Conservation (phyloP, 257 asterid species). For the Nicotiana sylvestris region DNA sequence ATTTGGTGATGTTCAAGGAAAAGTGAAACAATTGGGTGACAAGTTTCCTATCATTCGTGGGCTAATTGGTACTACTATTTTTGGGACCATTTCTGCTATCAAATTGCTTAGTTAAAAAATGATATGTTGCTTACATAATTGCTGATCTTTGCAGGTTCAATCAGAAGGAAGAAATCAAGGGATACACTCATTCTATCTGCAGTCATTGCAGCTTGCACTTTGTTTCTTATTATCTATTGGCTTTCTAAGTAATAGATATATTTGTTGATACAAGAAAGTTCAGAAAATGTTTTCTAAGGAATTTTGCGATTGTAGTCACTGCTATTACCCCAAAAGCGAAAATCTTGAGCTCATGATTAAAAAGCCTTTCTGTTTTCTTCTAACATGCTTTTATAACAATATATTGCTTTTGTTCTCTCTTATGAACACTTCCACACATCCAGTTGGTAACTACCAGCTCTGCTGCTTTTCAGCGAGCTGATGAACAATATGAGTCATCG, state of each 20-base stretch:
- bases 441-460: background rate
- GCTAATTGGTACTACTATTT: conserved; percentile 55
- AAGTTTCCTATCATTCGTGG: conserved; percentile 90
- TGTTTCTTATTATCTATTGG: conserved; percentile 91
- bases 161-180: conserved; percentile 77
- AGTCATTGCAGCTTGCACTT: conserved; percentile 96
- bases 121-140: conserved; percentile 9
- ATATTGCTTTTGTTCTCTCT: background rate
- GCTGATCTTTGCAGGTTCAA: conserved; percentile 59
- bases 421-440: background rate
- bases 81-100: conserved; percentile 3
- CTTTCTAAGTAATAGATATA: conserved; percentile 64
- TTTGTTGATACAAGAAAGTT: conserved; percentile 15
- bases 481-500: background rate
- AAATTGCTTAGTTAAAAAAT: background rate
- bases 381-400: background rate
- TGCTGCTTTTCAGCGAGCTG: background rate
- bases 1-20: conserved; percentile 92
- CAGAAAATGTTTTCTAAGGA: conserved; percentile 17
- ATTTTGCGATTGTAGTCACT: conserved; percentile 30
- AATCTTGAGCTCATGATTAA: conserved; percentile 1
- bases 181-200: conserved; percentile 93
- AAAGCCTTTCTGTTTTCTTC: background rate
- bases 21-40: conserved; percentile 82
- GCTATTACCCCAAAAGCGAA: background rate